Evolutionary conservation across 331 rosid species (phyloP), one percentile per base, ranked within the genome.

Genomic region (Cydonia oblonga): DNA sequence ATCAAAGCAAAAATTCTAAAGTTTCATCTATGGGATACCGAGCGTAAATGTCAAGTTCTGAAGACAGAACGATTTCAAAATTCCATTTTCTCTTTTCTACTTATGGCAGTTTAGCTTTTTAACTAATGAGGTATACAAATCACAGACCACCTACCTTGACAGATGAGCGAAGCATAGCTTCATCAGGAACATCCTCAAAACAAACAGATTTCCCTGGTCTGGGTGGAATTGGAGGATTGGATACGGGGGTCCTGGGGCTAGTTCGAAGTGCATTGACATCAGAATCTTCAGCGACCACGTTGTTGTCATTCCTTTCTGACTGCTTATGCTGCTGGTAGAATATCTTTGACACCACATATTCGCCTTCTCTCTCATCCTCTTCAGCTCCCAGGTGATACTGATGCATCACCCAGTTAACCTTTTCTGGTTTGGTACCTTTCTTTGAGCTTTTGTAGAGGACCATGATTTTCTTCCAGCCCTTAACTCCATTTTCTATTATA

Each of bases 391-490:
- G 80, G 80, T 93, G 98, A 79, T 89, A 93, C 78, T 93, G 98
- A 79, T 93, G 97, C 93, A 89, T 89, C 62, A 78, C 89, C 98
- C 98, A 93, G 26, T 75, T 83, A 38, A 89, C 73, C 75, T 85
- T 93, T 71, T 66, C 74, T 15, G 91, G 73, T 79, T 86, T 93
- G 71, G 81, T 70, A n/a, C 88, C 92, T 61, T 84, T 89, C 82
- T 80, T 75, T 4, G 91, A 79, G 79, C 84, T 80, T 73, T 77
- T 64, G 66, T 93, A 89, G 13, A 93, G 88, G 77, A 90, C 93
- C 89, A 93, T 83, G 64, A 93, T 93, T 81, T 93, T 93, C 80
- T 89, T 93, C 60, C 82, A 93, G 63, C 98, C 95, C 75, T 81
- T 86, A 35, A 78, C 72, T 58, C 96, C 96, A 75, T 80, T 76